These are phyloP conservation scores for Venturia asperata DNA, from an alignment of 2,329 filamentous ascomycete genomes.

Conservation along the genomic window DNA sequence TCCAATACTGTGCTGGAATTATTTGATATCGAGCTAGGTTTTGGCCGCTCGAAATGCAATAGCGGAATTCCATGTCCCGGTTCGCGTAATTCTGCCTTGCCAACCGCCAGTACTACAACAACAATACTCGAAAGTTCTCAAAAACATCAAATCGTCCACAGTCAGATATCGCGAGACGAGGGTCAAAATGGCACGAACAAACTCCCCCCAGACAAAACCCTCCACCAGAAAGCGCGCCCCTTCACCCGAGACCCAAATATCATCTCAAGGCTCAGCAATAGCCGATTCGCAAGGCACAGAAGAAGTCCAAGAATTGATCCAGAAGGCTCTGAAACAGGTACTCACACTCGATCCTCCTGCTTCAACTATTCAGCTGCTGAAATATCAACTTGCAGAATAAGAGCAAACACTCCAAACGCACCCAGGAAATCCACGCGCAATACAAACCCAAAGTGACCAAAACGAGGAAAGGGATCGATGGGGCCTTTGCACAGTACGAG, in stretches of 20 bases:
- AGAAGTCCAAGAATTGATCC: neutral
- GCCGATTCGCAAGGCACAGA: neutral
- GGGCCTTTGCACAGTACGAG: neutral
- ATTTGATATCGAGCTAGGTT: neutral
- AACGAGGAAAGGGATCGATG: conserved; percentile 1
- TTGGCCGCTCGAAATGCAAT: neutral
- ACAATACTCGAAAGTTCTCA: neutral
- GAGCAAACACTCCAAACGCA: neutral
- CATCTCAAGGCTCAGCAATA: neutral
- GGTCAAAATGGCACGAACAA: neutral
- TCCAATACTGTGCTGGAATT: neutral
- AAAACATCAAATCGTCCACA: neutral
- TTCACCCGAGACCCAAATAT: neutral
- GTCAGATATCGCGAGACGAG: neutral
- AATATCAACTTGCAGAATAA: neutral
- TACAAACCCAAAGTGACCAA: neutral
- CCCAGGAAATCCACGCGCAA: neutral
- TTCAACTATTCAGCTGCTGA: neutral
- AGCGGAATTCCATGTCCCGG: neutral
- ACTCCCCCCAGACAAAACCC: neutral
- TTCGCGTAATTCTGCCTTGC: neutral
- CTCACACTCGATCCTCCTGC: too few species aligned
- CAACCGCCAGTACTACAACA: neutral
- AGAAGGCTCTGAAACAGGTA: neutral
- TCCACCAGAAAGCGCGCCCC: neutral